phyloP scores from a whole-genome alignment of 257 asterid species.

The Salvia rosmarinus region DNA sequence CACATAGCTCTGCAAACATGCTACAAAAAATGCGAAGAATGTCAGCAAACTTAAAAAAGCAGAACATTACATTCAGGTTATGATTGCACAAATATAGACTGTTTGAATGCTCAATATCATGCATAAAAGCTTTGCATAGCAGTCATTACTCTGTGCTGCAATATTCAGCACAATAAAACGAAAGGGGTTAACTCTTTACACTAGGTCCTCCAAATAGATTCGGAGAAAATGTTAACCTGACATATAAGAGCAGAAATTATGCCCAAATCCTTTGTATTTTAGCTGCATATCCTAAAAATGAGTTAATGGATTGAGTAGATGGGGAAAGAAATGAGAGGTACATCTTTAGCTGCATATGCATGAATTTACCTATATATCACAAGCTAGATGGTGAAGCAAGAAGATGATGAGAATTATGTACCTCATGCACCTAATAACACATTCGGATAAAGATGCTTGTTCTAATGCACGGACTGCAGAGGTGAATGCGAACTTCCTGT shows the following conservation, averaged over 20 bases:
- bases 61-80: neutral
- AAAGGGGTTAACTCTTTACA: neutral
- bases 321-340: neutral
- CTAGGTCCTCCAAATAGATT: neutral
- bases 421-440: constrained; percentile 78
- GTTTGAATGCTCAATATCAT: neutral
- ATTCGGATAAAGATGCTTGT: constrained; percentile 73
- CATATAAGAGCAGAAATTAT: neutral
- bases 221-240: neutral
- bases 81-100: neutral
- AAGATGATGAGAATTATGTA: constrained; percentile 24
- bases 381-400: neutral
- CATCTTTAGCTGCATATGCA: neutral
- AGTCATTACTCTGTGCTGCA: neutral
- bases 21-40: constrained; percentile 37
- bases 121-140: neutral
- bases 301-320: neutral
- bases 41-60: constrained; percentile 11
- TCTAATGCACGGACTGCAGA: constrained; percentile 82
- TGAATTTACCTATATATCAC: neutral
- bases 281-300: neutral
- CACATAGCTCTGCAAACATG: constrained; percentile 72
- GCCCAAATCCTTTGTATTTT: neutral
- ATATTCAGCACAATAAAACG: neutral
- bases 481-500: constrained; percentile 49